phyloP scores from a whole-genome alignment of 495 filamentous ascomycete species.

The Mycothermus thermophilus region DNA sequence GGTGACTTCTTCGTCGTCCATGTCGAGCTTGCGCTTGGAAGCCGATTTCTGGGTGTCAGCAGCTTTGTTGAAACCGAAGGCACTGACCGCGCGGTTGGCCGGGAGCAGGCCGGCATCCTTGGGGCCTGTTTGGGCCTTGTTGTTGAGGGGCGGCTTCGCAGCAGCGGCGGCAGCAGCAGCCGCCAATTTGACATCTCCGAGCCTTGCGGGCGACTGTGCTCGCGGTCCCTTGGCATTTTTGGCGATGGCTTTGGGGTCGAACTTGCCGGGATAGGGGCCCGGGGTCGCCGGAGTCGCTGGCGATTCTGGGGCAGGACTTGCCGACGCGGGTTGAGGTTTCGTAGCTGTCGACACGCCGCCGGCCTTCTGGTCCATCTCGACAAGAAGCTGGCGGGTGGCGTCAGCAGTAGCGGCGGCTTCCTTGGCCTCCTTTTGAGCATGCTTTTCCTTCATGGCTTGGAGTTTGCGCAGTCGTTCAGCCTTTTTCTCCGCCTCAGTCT shows the following conservation, averaged over 20 bases:
- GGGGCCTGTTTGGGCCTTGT: not conserved
- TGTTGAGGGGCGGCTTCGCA: no score
- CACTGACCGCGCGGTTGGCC: constrained; percentile 44
- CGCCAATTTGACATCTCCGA: constrained; percentile 22
- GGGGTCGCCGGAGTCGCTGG: constrained; percentile 26
- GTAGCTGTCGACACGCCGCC: constrained; percentile 30
- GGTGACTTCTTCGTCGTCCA: constrained; percentile 76
- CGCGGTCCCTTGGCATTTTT: constrained; percentile 53
- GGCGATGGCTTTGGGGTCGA: constrained; percentile 75
- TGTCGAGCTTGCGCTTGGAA: constrained; percentile 60
- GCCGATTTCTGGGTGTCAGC: constrained; percentile 51
- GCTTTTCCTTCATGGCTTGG: constrained; percentile 85
- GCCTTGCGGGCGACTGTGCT: constrained; percentile 22
- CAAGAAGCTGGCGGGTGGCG: constrained; percentile 51
- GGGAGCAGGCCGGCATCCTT: constrained; percentile 15
- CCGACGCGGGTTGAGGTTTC: constrained; percentile 38
- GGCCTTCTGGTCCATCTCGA: constrained; percentile 63
- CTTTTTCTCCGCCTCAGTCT: constrained; percentile 71
- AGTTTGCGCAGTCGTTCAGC: constrained; percentile 71
- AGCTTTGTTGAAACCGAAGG: constrained; percentile 63
- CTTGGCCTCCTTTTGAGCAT: constrained; percentile 65
- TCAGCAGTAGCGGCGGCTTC: constrained; percentile 53
- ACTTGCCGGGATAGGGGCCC: constrained; percentile 72
- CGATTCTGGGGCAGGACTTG: constrained; percentile 39
- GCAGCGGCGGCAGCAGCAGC: constrained; percentile 17